phyloP scores from a whole-genome alignment of 2,329 filamentous ascomycete genomes.

The Aurifilum marmelostoma region DNA sequence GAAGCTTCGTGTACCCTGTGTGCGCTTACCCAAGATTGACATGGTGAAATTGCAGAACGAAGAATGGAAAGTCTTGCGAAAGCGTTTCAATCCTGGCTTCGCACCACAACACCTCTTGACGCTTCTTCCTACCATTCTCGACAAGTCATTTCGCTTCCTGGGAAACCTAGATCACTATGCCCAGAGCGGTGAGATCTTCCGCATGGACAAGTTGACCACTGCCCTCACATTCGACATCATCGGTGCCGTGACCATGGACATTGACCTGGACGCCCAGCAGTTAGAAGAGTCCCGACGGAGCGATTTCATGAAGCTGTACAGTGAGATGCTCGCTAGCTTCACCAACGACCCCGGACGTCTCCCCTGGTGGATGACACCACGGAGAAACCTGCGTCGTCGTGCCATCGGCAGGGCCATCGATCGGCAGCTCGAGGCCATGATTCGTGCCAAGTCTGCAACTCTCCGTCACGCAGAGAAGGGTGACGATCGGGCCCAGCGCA shows the following conservation, averaged over 20 bases:
- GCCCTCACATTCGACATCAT: constrained; percentile 47
- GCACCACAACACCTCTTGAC: constrained; percentile 43
- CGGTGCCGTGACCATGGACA: constrained; percentile 12
- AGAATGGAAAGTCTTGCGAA: constrained; percentile 40
- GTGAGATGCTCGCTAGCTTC: constrained; percentile 32
- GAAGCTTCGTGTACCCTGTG: too few relatives aligned
- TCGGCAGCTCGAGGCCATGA: constrained; percentile 31
- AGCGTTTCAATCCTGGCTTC: constrained; percentile 44
- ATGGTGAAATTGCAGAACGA: constrained; percentile 30
- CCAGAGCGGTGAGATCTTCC: constrained; percentile 35
- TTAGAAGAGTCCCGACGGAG: background rate
- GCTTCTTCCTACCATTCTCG: constrained; percentile 41
- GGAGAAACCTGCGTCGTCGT: constrained; percentile 21
- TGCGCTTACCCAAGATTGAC: too few relatives aligned
- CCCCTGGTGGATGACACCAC: constrained; percentile 32
- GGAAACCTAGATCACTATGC: constrained; percentile 38
- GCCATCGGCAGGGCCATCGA: constrained; percentile 22
- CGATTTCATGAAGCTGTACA: constrained; percentile 7
- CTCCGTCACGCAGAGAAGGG: constrained; percentile 25
- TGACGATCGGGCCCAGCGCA: constrained; percentile 30
- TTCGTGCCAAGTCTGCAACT: constrained; percentile 38
- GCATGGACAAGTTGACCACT: constrained; percentile 36
- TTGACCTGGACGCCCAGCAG: constrained; percentile 3
- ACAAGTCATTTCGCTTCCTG: constrained; percentile 40
- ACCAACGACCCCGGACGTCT: constrained; percentile 25